A percentile compares a stretch with the other conserved stretches of the same genome.
Evolutionary conservation across 768 basidiomycete genomes (phyloP).

Genomic region (Baorangia bicolor): DNA sequence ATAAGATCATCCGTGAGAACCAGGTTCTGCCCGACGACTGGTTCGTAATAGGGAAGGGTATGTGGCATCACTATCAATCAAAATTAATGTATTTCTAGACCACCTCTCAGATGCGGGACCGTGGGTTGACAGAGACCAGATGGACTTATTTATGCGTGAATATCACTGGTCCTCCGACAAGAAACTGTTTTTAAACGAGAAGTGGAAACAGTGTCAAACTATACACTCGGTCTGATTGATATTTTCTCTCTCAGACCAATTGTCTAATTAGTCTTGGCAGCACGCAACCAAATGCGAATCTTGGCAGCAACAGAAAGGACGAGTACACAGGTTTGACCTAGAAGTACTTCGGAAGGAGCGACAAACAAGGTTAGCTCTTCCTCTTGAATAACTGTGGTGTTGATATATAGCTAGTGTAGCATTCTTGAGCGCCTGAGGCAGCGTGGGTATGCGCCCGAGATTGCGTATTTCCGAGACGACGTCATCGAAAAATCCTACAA

Average conservation of each 20-base stretch:
- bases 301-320: conserved; percentile 14
- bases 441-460: conserved; percentile 13
- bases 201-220: background rate
- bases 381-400: background rate
- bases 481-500: background rate
- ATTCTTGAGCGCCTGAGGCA: conserved; percentile 18
- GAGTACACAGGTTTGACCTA: conserved; percentile 10
- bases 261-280: background rate
- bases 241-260: too few relatives aligned
- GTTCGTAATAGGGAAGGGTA: conserved; percentile 1
- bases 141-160: conserved; percentile 2
- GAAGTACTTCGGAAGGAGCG: conserved; percentile 8
- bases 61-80: background rate
- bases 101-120: background rate
- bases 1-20: background rate
- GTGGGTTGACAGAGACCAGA: conserved; percentile 16
- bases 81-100: background rate
- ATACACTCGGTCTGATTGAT: conserved; percentile 1
- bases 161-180: conserved; percentile 4
- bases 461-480: background rate
- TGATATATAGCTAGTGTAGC: conserved; percentile 1
- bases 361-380: conserved; percentile 3
- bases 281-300: conserved; percentile 7
- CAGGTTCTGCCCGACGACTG: conserved; percentile 1
- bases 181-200: conserved; percentile 2